phyloP scores from a whole-genome alignment of 2,329 filamentous ascomycete genomes.

The Graphiopsis chlorocephala region DNA sequence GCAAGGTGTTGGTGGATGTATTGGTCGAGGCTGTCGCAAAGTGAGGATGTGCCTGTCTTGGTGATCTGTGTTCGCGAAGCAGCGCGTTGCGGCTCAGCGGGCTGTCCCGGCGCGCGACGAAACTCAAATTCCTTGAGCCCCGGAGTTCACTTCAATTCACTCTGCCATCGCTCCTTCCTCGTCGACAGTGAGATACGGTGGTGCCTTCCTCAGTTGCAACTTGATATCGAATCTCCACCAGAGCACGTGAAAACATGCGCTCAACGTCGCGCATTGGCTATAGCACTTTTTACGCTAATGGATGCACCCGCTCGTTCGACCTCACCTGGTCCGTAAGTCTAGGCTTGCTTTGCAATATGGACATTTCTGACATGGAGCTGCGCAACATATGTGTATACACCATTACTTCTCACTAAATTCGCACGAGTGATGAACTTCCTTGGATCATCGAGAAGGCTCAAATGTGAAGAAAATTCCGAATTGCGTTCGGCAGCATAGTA shows the following conservation, averaged over 20 bases:
- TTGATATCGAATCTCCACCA: neutral
- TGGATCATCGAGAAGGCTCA: neutral
- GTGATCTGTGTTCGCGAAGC: neutral
- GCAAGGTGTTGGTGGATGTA: neutral
- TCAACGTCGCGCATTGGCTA: neutral
- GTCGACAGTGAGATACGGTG: neutral
- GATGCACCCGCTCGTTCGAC: neutral
- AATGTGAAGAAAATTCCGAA: neutral
- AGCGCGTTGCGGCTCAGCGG: conserved; percentile 1
- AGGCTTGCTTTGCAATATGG: neutral
- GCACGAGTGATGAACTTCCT: neutral
- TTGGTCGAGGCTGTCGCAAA: neutral
- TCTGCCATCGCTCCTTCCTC: neutral
- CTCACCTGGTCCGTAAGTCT: neutral
- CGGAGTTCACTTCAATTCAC: neutral
- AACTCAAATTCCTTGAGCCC: neutral
- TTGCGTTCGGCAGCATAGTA: neutral
- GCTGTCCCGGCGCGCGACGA: neutral
- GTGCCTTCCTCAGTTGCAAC: neutral
- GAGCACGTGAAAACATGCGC: neutral
- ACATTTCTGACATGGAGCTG: neutral
- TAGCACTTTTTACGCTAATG: neutral
- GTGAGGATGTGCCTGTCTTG: neutral
- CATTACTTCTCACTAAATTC: neutral
- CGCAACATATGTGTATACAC: neutral